Evolutionary conservation across 192 early-diverging fungal species (phyloP).

Genomic region (Coemansia sp.): DNA sequence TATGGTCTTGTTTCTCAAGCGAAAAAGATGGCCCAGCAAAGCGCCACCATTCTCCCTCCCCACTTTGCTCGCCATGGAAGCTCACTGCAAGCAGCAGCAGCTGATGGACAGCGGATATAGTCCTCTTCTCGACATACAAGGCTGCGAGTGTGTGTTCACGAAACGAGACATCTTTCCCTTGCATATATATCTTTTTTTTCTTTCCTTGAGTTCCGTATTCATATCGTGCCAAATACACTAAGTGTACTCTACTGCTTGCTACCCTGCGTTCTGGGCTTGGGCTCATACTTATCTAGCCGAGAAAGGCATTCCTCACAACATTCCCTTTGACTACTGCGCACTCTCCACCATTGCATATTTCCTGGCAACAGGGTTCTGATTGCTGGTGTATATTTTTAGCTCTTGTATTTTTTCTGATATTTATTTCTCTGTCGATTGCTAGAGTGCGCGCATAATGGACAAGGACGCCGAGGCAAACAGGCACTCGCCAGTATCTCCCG

Average conservation of each 20-base stretch:
- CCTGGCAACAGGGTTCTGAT: conserved; percentile 6
- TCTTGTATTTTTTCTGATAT: conserved; percentile 1
- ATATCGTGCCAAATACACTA: not conserved
- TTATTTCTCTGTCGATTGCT: not conserved
- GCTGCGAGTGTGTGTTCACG: not conserved
- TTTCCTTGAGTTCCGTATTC: not conserved
- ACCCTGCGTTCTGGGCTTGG: not conserved
- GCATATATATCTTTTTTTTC: not conserved
- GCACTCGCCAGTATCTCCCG: conserved; percentile 17
- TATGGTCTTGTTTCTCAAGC: not conserved
- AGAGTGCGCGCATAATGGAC: not conserved
- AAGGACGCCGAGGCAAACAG: conserved; percentile 7
- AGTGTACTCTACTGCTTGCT: conserved; percentile 4
- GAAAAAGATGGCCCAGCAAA: conserved; percentile 4
- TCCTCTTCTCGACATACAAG: not conserved
- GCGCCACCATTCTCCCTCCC: conserved; percentile 1
- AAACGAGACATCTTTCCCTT: not conserved
- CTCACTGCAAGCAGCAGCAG: not conserved
- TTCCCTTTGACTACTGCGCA: conserved; percentile 22
- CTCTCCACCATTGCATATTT: conserved; percentile 6
- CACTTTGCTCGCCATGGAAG: not conserved
- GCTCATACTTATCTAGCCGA: not conserved
- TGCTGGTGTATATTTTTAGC: not conserved
- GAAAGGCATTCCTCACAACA: conserved; percentile 17
- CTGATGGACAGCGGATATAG: not conserved